Conservation (phyloP, 2,329 filamentous ascomycete species). For the Ilyonectria sp. region DNA sequence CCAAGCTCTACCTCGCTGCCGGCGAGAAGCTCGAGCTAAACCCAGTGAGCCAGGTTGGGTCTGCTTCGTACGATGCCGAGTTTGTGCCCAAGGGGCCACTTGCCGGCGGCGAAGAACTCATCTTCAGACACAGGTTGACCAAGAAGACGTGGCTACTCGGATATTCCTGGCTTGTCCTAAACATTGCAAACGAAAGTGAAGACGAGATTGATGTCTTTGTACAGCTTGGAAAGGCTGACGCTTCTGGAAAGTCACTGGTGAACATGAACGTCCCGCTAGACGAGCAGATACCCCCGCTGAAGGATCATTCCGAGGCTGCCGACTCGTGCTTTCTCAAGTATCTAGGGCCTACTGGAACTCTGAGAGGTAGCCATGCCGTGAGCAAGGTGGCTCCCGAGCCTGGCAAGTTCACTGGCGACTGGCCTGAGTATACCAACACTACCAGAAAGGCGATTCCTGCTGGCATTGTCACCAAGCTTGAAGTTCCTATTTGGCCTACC, state of each 20-base stretch:
- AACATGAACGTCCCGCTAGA: slow-evolving; percentile 5
- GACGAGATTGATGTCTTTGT: slow-evolving; percentile 14
- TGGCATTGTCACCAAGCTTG: neutral
- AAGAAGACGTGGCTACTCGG: slow-evolving; percentile 9
- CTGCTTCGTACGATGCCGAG: slow-evolving; percentile 6
- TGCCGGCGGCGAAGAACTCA: neutral
- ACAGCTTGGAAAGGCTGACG: neutral
- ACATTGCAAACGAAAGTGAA: neutral
- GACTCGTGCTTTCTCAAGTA: slow-evolving; percentile 13
- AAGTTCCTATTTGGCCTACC: slow-evolving; percentile 14
- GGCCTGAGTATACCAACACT: slow-evolving; percentile 4
- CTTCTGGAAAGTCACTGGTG: slow-evolving; percentile 1
- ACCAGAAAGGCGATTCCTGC: neutral
- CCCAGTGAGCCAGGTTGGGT: neutral
- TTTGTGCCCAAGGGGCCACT: slow-evolving; percentile 1
- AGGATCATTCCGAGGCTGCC: neutral
- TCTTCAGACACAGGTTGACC: neutral
- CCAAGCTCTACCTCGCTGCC: neutral
- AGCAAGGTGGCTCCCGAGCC: neutral
- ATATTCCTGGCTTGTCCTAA: neutral
- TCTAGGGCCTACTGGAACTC: slow-evolving; percentile 5
- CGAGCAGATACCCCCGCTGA: neutral
- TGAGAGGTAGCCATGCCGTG: slow-evolving; percentile 10
- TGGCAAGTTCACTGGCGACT: slow-evolving; percentile 1
- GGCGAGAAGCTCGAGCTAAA: neutral